phyloP scores from a whole-genome alignment of 2,329 filamentous ascomycete species.

The Cytospora mali region DNA sequence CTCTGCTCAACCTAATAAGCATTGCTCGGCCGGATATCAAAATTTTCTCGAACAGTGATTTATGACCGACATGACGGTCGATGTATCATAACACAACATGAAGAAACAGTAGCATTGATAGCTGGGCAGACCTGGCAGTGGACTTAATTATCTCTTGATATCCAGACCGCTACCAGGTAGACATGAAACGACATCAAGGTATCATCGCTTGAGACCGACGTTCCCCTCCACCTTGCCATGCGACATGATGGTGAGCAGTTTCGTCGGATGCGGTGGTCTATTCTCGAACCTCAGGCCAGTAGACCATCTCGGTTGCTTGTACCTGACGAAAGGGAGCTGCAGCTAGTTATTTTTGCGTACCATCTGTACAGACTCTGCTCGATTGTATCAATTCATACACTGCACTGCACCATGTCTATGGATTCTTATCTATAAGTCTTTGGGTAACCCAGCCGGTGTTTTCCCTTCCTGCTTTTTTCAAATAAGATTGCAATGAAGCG shows the following conservation, averaged over 20 bases:
- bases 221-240: too few species aligned
- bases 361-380: too few species aligned
- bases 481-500: not conserved
- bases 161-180: not conserved
- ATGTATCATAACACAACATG: not conserved
- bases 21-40: not conserved
- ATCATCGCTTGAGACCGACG: not conserved
- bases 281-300: too few species aligned
- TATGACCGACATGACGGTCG: not conserved
- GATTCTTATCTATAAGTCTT: not conserved
- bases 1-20: not conserved
- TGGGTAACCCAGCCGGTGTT: not conserved
- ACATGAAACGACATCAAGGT: not conserved
- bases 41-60: not conserved
- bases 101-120: not conserved
- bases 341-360: too few species aligned
- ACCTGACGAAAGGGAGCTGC: too few species aligned
- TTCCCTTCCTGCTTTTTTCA: not conserved
- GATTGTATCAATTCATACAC: not conserved
- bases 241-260: too few species aligned
- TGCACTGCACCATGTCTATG: not conserved
- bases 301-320: too few species aligned
- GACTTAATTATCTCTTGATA: not conserved
- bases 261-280: too few species aligned
- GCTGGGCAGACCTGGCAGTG: not conserved